Percentiles rank a stretch among this genome's conserved stretches.
These are phyloP conservation scores for Entomortierella lignicola DNA, from an alignment of 192 early-diverging fungal genomes.

Conservation along the genomic window DNA sequence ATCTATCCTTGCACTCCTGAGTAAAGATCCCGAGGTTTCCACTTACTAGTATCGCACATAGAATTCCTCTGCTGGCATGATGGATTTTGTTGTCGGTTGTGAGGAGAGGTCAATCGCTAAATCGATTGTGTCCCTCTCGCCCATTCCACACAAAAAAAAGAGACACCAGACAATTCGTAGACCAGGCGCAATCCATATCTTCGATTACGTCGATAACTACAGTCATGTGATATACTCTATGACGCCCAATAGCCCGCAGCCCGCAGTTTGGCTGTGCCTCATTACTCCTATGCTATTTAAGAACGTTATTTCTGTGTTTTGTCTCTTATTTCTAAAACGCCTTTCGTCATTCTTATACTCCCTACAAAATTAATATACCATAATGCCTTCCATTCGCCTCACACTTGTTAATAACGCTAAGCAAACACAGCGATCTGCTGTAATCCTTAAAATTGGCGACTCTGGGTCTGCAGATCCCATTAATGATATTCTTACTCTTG, in stretches of 20 bases:
- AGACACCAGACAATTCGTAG: too few relatives aligned
- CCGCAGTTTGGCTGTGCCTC: slow-evolving; percentile 7
- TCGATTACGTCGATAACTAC: too few relatives aligned
- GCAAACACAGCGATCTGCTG: slow-evolving; percentile 53
- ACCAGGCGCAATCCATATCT: too few relatives aligned
- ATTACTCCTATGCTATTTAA: not conserved
- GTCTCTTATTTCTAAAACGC: too few relatives aligned
- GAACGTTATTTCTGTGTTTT: too few relatives aligned
- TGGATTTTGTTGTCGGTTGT: slow-evolving; percentile 1
- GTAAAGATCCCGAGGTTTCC: too few relatives aligned
- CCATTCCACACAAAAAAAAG: too few relatives aligned
- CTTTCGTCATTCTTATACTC: not conserved
- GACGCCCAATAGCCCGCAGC: too few relatives aligned
- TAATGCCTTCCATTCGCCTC: slow-evolving; percentile 58
- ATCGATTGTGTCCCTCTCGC: too few relatives aligned
- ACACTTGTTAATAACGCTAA: slow-evolving; percentile 65
- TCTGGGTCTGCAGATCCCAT: slow-evolving; percentile 16
- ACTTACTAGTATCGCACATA: slow-evolving; percentile 56
- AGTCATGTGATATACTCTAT: too few relatives aligned
- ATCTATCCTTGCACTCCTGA: not conserved
- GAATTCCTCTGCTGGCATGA: slow-evolving; percentile 56
- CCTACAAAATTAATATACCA: not conserved
- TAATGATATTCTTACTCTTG: slow-evolving; percentile 50
- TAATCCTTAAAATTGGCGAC: slow-evolving; percentile 53
- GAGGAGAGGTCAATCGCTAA: too few relatives aligned